Percentiles rank a stretch among this genome's conserved stretches.
Conservation (phyloP, 2,329 filamentous ascomycete species). For the Teratosphaeria epicoccoides region DNA sequence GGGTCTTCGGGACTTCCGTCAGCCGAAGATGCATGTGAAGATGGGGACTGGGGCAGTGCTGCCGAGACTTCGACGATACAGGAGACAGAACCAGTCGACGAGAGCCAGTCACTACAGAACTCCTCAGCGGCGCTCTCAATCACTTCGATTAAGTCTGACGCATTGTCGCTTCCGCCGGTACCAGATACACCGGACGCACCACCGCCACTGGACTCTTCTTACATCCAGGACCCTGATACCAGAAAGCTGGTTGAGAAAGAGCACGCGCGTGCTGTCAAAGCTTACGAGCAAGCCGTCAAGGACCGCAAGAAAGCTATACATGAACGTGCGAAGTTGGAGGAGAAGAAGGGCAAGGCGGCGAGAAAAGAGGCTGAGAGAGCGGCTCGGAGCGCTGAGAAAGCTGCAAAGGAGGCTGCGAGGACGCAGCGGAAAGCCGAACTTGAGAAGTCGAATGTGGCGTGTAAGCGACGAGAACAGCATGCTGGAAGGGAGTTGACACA, state of each 20-base stretch:
- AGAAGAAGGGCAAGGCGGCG: constrained; percentile 32
- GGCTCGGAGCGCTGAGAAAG: constrained; percentile 28
- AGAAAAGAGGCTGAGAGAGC: constrained; percentile 23
- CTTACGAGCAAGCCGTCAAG: constrained; percentile 56
- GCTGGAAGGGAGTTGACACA: constrained; percentile 20
- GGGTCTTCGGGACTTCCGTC: background rate
- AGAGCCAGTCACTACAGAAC: background rate
- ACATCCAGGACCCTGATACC: constrained; percentile 52
- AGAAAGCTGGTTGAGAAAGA: constrained; percentile 62
- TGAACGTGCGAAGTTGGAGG: constrained; percentile 50
- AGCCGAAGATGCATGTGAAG: background rate
- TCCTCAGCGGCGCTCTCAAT: background rate
- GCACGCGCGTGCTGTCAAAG: constrained; percentile 50
- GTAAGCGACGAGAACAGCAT: background rate
- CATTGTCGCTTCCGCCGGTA: constrained; percentile 33
- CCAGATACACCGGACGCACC: constrained; percentile 42
- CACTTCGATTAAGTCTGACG: background rate
- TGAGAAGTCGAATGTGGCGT: constrained; percentile 13
- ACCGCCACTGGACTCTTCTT: constrained; percentile 44
- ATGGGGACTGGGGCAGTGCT: constrained; percentile 11
- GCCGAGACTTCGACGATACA: constrained; percentile 12
- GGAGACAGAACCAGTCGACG: constrained; percentile 1
- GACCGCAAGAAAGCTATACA: constrained; percentile 54
- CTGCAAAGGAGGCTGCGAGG: constrained; percentile 21
- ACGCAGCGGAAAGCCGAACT: constrained; percentile 26